phyloP scores from a whole-genome alignment of 2,329 filamentous ascomycete genomes.

The Botrytis byssoidea region DNA sequence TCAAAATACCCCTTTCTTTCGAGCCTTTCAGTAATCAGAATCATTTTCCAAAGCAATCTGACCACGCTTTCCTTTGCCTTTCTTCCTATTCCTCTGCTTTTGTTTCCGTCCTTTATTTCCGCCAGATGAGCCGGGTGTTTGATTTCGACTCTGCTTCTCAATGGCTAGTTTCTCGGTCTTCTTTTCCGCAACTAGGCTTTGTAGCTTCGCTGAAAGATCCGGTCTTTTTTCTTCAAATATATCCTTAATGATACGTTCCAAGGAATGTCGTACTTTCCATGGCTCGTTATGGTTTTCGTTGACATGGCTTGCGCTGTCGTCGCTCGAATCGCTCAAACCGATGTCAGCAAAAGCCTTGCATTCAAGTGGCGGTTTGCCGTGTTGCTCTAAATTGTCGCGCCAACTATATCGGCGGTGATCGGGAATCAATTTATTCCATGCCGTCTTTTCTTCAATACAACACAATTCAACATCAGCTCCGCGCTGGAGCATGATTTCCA shows the following conservation, averaged over 20 bases:
- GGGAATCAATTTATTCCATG: too few species aligned
- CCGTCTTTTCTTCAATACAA: too few species aligned
- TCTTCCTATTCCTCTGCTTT: not conserved
- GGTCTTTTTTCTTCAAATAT: accelerated
- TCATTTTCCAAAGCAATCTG: not conserved
- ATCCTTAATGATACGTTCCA: too few species aligned
- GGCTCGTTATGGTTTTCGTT: too few species aligned
- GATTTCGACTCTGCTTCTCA: not conserved
- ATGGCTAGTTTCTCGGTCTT: not conserved
- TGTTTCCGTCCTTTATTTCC: not conserved
- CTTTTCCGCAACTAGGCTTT: not conserved
- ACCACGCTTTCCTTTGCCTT: not conserved
- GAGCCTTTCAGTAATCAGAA: not conserved
- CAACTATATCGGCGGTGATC: too few species aligned
- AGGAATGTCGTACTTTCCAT: too few species aligned
- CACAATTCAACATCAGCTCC: not conserved
- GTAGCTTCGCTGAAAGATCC: not conserved
- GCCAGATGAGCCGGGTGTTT: not conserved
- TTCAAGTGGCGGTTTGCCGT: too few species aligned
- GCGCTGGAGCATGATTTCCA: not conserved
- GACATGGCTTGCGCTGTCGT: too few species aligned
- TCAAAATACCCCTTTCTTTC: not conserved
- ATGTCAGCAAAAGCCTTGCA: too few species aligned
- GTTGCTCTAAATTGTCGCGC: too few species aligned
- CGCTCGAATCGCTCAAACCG: too few species aligned